Conservation (phyloP, 2,329 filamentous ascomycete genomes). For the Cercospora sp. region DNA sequence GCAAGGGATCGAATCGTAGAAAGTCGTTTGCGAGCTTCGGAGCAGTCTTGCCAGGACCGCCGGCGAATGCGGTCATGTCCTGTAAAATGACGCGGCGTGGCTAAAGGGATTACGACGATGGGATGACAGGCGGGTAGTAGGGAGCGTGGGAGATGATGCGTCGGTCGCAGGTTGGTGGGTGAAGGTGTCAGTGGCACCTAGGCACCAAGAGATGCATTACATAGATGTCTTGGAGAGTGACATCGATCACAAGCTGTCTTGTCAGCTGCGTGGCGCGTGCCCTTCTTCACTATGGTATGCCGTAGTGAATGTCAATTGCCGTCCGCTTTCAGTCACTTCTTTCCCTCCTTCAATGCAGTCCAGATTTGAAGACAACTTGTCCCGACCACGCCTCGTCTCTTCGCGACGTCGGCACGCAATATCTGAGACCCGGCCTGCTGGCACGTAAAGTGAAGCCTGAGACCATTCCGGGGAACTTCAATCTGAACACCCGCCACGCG, state of each 20-base stretch:
- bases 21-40: constrained; percentile 55
- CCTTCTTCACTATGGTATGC: not conserved
- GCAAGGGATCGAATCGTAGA: constrained; percentile 53
- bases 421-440: not conserved
- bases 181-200: constrained; percentile 4
- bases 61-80: constrained; percentile 21
- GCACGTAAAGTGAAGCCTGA: not conserved
- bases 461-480: not conserved
- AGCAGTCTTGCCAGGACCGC: constrained; percentile 49
- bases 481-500: not conserved
- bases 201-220: constrained; percentile 12
- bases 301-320: not conserved
- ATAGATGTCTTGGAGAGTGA: not conserved
- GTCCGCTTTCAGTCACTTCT: not conserved
- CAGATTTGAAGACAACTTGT: not conserved
- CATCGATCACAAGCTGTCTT: constrained; percentile 7
- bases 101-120: not conserved
- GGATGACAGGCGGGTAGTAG: not conserved
- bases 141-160: not conserved
- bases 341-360: not conserved
- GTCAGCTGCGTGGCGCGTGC: constrained; percentile 5
- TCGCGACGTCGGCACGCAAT: not conserved
- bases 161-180: constrained; percentile 2
- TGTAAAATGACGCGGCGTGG: constrained; percentile 3
- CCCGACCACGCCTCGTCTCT: not conserved